Conservation (phyloP, 495 filamentous ascomycete species). For the Hypoxylon fuscum region DNA sequence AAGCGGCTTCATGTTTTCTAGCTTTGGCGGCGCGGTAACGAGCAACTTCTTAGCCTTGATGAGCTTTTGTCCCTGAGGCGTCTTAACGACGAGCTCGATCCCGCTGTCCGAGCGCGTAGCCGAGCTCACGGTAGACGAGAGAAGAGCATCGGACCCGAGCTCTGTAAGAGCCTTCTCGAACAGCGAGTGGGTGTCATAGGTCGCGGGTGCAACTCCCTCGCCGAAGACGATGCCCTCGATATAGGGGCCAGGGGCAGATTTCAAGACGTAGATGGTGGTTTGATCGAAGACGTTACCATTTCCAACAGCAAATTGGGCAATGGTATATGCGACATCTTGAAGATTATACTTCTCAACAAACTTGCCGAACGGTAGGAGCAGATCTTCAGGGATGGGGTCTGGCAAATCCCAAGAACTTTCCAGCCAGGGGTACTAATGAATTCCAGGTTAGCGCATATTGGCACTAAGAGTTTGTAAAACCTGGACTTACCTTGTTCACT, state of each 20-base stretch:
- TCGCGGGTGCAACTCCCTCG: conserved; percentile 44
- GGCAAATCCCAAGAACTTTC: conserved; percentile 50
- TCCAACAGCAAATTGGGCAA: conserved; percentile 48
- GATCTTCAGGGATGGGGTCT: conserved; percentile 50
- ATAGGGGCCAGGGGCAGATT: conserved; percentile 47
- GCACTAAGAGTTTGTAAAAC: background rate
- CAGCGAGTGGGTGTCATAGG: conserved; percentile 52
- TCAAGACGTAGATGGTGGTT: conserved; percentile 51
- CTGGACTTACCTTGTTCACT: conserved; percentile 31
- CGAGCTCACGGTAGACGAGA: conserved; percentile 45
- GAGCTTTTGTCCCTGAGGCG: conserved; percentile 38
- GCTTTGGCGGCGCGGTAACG: conserved; percentile 48
- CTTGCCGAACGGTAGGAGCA: conserved; percentile 55
- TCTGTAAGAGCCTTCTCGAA: conserved; percentile 49
- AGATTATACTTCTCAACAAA: conserved; percentile 57
- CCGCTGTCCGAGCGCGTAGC: conserved; percentile 40
- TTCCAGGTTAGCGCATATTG: background rate
- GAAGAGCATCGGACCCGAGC: conserved; percentile 49
- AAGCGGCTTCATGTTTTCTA: conserved; percentile 45
- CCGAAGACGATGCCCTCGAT: conserved; percentile 43
- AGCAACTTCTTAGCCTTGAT: conserved; percentile 52
- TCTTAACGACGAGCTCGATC: conserved; percentile 46
- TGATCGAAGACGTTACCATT: conserved; percentile 50
- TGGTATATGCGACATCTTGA: conserved; percentile 45
- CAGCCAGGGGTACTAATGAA: background rate